phyloP scores from a whole-genome alignment of 495 filamentous ascomycete species.

The Penicillium canescens region DNA sequence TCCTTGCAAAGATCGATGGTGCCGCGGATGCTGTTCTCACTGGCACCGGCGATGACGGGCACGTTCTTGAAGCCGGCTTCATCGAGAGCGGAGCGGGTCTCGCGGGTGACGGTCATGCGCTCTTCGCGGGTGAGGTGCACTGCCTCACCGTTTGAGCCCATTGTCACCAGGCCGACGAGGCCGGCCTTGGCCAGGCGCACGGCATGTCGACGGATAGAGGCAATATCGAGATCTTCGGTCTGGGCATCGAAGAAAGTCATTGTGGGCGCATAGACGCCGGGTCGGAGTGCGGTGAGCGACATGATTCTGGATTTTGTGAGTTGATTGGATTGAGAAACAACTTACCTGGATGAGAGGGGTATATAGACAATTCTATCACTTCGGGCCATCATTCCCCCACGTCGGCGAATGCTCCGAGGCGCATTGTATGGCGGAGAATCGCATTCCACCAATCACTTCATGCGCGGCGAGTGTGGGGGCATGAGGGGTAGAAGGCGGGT shows the following conservation, averaged over 20 bases:
- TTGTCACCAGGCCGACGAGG: constrained; percentile 79
- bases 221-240: constrained; percentile 81
- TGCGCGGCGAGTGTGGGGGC: constrained; percentile 20
- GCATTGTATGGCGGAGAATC: constrained; percentile 25
- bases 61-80: constrained; percentile 74
- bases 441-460: constrained; percentile 21
- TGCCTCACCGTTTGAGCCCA: constrained; percentile 90
- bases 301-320: constrained; percentile 17
- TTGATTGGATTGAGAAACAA: background rate
- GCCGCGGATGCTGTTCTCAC: constrained; percentile 74
- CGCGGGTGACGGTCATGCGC: constrained; percentile 71
- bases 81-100: constrained; percentile 81
- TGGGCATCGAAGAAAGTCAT: constrained; percentile 86
- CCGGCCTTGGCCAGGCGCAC: constrained; percentile 80
- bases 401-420: constrained; percentile 28
- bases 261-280: constrained; percentile 85
- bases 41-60: constrained; percentile 79
- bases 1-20: constrained; percentile 74
- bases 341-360: background rate
- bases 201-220: constrained; percentile 75
- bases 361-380: constrained; percentile 4
- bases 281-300: constrained; percentile 64
- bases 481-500: constrained; percentile 6
- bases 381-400: constrained; percentile 20
- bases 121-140: constrained; percentile 78